Base-by-base conservation (phyloP, 2,329 filamentous ascomycete species). In the Venturia asperata region DNA sequence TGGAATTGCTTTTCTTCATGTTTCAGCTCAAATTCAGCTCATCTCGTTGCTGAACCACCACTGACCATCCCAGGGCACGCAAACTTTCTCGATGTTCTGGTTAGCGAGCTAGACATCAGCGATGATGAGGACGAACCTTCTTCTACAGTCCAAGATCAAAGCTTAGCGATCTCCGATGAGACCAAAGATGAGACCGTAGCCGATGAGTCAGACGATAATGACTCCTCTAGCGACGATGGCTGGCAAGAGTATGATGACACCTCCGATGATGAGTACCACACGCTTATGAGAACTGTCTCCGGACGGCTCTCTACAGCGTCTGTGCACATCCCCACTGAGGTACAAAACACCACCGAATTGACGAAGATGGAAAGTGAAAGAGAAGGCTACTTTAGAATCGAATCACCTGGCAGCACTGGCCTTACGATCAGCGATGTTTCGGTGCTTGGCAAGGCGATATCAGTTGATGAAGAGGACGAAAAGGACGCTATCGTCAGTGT, bases 11-110 rank as follows among this genome's bases (percentile, higher is more conserved):
- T 19, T n/a, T 45, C 17, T 47, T 11, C 7, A 47, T 47, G 9
- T 47, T 21, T 5, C 5, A 21, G 19, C 45, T 47, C 11, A 17
- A 3, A 41, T 39, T 1, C 15, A 15, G 21, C 10, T 10, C 5
- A 45, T 47, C 21, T 19, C 5, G 7, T 2, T 41, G 30, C 6
- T 11, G 21, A 6, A 47, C n/a, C 6, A 34, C 21, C 17, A 10
- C 13, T 34, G 24, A 63, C 10, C 7, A n/a, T 15, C 24, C 3
- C 15, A 58, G 63, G 63, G 9, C 63, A 64, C 49, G 63, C 63
- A 39, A 58, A 64, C 49, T 64, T 64, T 27, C 63, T 64, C 13
- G 63, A 64, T 37, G 63, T 56, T 56, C 37, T 64, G n/a, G 37
- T 64, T 15, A 43, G 41, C 17, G 63, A 64, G 49, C 21, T 64